Conservation (phyloP, 108 stramenopile genomes). For the Pseudonitzschia multistriata region DNA sequence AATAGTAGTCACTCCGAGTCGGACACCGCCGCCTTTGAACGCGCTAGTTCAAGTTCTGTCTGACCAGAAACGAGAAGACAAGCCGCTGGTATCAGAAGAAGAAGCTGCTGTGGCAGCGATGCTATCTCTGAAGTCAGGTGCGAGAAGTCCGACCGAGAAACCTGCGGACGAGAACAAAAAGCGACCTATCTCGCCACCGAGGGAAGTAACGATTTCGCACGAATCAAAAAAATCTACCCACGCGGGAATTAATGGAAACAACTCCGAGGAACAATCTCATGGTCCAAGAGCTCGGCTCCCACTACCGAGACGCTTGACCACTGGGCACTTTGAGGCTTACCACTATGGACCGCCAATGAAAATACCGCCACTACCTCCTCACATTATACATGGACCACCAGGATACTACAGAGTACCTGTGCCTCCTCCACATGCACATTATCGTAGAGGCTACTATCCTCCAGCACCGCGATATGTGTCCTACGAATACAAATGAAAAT, state of each 20-base stretch:
- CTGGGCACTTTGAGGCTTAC: background rate
- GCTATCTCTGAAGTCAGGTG: conserved; percentile 34
- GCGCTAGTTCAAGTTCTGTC: background rate
- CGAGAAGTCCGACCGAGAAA: background rate
- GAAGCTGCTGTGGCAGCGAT: conserved; percentile 41
- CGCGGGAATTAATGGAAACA: background rate
- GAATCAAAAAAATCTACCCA: background rate
- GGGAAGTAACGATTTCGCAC: background rate
- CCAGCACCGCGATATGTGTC: conserved; percentile 4
- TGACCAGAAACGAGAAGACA: conserved; percentile 12
- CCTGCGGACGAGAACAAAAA: background rate
- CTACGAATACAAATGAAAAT: conserved; percentile 5
- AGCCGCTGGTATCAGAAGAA: conserved; percentile 26
- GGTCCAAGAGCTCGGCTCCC: background rate
- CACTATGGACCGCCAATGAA: background rate
- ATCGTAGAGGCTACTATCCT: conserved; percentile 2
- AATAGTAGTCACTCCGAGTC: background rate
- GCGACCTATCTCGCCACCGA: background rate
- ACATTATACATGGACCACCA: background rate
- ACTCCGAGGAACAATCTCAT: background rate
- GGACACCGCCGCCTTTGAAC: conserved; percentile 1
- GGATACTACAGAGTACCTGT: conserved; percentile 8
- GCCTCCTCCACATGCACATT: conserved; percentile 7
- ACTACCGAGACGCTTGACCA: background rate
- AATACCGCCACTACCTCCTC: background rate